phyloP scores from a whole-genome alignment of 345 rosid species.

The Melaleuca quinquenervia region DNA sequence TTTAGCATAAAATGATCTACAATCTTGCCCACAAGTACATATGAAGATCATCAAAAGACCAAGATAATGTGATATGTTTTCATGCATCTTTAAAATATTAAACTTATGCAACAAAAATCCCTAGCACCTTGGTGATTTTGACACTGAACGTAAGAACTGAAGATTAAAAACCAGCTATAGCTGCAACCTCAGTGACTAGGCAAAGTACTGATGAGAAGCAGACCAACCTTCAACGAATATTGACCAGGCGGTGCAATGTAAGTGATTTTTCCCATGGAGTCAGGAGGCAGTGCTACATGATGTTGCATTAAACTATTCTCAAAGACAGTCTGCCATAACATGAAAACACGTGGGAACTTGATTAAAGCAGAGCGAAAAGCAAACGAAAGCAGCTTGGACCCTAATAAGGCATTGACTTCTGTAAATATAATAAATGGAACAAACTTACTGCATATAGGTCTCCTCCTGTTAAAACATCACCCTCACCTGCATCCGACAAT shows the following conservation, averaged over 20 bases:
- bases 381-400: background rate
- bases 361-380: background rate
- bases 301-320: slow-evolving; percentile 95
- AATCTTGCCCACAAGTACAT: background rate
- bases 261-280: slow-evolving; percentile 90
- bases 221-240: slow-evolving; percentile 80
- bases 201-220: background rate
- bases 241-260: slow-evolving; percentile 98
- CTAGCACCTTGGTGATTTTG: background rate
- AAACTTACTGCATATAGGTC: slow-evolving; percentile 94
- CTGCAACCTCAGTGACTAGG: background rate
- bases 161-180: background rate
- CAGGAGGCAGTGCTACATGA: slow-evolving; percentile 88
- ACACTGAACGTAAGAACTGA: background rate
- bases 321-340: slow-evolving; percentile 60
- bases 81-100: background rate
- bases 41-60: background rate
- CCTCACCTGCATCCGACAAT: slow-evolving; percentile 57
- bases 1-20: background rate
- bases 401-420: background rate
- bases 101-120: background rate
- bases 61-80: background rate
- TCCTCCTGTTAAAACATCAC: slow-evolving; percentile 95
- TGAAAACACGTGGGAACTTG: background rate
- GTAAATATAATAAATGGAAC: background rate